Conservation (phyloP, 495 filamentous ascomycete genomes). For the Podospora bellae-mahoneyi region DNA sequence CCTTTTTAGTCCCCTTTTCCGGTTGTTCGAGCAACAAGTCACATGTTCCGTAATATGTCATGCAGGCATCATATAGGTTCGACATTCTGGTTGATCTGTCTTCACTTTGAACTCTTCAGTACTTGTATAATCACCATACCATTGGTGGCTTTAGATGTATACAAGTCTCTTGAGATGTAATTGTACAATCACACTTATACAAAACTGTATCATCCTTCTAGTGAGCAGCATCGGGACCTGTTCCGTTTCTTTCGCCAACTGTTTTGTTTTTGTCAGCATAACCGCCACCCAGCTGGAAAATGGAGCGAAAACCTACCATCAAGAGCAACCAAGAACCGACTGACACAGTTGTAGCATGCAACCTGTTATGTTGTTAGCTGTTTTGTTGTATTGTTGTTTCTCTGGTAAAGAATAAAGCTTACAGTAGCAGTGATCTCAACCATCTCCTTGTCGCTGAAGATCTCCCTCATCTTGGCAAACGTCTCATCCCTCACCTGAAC, state of each 20-base stretch:
- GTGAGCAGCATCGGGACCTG: slow-evolving; percentile 39
- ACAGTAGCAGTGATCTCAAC: slow-evolving; percentile 77
- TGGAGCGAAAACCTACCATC: slow-evolving; percentile 55
- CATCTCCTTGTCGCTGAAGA: slow-evolving; percentile 64
- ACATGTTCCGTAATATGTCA: background rate
- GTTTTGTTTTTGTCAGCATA: slow-evolving; percentile 4
- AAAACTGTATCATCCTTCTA: background rate
- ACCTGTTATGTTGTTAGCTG: slow-evolving; percentile 29
- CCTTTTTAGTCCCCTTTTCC: background rate
- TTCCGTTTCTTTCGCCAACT: slow-evolving; percentile 52
- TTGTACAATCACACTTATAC: background rate
- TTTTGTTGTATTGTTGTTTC: background rate
- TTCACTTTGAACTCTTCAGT: background rate
- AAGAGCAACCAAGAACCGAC: slow-evolving; percentile 76
- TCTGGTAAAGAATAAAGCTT: slow-evolving; percentile 19
- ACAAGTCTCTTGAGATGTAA: background rate
- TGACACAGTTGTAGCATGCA: slow-evolving; percentile 85
- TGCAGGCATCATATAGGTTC: background rate
- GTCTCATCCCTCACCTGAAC: slow-evolving; percentile 60
- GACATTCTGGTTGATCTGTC: background rate
- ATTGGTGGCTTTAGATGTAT: background rate
- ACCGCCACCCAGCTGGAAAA: slow-evolving; percentile 6
- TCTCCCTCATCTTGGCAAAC: slow-evolving; percentile 56
- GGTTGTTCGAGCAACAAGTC: background rate
- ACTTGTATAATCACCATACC: background rate